phyloP scores from a whole-genome alignment of 2,329 filamentous ascomycete species.

The Botrytis fabae region DNA sequence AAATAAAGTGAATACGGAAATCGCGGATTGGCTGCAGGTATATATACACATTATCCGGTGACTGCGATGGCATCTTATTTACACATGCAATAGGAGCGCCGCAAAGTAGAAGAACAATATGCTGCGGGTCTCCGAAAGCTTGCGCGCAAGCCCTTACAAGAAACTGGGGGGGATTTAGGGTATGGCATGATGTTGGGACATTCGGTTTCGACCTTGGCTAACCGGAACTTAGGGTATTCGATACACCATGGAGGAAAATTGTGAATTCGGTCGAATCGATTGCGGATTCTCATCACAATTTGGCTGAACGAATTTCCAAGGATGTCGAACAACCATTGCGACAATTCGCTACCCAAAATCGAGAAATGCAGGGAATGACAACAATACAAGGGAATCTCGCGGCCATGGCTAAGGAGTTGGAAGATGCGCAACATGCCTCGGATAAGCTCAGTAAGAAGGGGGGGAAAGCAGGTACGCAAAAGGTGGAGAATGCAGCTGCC shows the following conservation, averaged over 20 bases:
- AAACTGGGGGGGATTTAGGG: conserved; percentile 81
- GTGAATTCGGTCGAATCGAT: conserved; percentile 76
- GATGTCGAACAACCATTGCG: conserved; percentile 86
- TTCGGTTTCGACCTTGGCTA: not conserved
- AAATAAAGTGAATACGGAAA: conserved; percentile 79
- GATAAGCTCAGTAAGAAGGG: conserved; percentile 83
- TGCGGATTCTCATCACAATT: conserved; percentile 78
- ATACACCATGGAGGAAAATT: conserved; percentile 86
- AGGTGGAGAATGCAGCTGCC: conserved; percentile 71
- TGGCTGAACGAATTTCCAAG: conserved; percentile 78
- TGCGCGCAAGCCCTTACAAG: conserved; percentile 70
- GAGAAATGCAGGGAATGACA: conserved; percentile 76
- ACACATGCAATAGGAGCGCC: conserved; percentile 69
- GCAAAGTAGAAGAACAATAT: conserved; percentile 88
- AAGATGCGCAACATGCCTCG: conserved; percentile 79
- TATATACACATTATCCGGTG: not conserved
- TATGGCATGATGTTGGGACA: conserved; percentile 50
- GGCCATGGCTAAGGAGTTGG: conserved; percentile 80
- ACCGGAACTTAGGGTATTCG: conserved; percentile 70
- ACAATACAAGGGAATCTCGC: conserved; percentile 79
- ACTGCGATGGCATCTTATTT: conserved; percentile 27
- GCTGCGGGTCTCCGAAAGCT: conserved; percentile 80
- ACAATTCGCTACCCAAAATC: conserved; percentile 67
- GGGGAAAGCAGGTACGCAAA: conserved; percentile 71
- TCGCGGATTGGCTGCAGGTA: conserved; percentile 97